Base-by-base conservation (phyloP, 2,329 filamentous ascomycete species). In the Zasmidium citrigriseum region DNA sequence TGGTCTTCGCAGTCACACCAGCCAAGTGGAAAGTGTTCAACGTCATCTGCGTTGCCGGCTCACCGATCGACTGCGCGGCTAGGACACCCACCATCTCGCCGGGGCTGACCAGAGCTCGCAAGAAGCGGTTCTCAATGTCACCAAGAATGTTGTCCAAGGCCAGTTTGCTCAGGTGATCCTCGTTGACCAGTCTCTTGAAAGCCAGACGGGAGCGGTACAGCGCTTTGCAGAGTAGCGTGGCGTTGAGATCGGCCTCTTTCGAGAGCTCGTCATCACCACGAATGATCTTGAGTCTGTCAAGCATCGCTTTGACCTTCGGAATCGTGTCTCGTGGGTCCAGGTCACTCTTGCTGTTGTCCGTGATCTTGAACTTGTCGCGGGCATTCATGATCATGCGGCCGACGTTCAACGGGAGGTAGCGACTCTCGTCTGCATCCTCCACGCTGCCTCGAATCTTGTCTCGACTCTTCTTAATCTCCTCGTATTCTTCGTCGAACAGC, bases 11-110 rank as follows among this genome's bases (percentile, higher is more conserved):
- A 38, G 96, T 96, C 61, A 99, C 92, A 96, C 95, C 95, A 76
- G 95, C 93, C 76, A 99, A 99, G 83, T 99, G 95, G 89, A 99
- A 99, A 22, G 95, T 99, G 80, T 99, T 99, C 61, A 99, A 80
- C 1, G 95, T 99, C 95, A 99, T 99, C 82, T 99, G 95, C 1
- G 95, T 99, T 21, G 95, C 96, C 44, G 95, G 95, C 77, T 99
- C 95, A 80, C 95, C 95, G 73, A 99, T 99, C 27, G 95, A 99
- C 78, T 99, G 95, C 5, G 96, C 95, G 63, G 95, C 95, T 70
- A 99, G 80, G 21, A 99, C 95, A 79, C 95, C 95, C 57, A 99
- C 95, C 95, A 99, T 99, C 75, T 99, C 96, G 72, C 96, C 95
- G 49, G 95, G 93, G 68, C 87, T 91, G 61, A 96, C 93, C 67